These are phyloP conservation scores for Cytospora piceicola DNA, from an alignment of 2,329 filamentous ascomycete genomes.

Conservation along the genomic window DNA sequence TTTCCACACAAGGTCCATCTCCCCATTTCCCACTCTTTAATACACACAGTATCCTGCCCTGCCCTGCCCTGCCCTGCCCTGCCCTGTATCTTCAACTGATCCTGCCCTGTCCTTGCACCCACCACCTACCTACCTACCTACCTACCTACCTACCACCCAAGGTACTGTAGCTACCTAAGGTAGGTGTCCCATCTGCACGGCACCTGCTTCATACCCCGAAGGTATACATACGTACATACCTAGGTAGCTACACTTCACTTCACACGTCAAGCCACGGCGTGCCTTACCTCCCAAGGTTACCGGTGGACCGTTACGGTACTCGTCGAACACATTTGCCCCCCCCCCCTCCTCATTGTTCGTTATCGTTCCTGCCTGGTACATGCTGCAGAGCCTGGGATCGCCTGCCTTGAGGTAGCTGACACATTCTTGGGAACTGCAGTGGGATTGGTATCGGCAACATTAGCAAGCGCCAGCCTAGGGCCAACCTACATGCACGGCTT, in stretches of 20 bases:
- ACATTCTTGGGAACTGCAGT: constrained; percentile 19
- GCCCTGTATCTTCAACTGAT: not conserved
- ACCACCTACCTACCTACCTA: constrained; percentile 6
- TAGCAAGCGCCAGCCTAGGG: constrained; percentile 22
- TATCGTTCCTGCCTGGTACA: constrained; percentile 6
- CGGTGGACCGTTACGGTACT: constrained; percentile 8
- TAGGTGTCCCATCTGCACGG: no score
- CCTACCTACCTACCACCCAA: not conserved
- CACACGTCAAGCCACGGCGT: constrained; percentile 18
- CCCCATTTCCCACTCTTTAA: not conserved
- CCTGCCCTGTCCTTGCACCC: constrained; percentile 23
- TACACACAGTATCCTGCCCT: not conserved
- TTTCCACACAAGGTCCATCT: constrained; percentile 6
- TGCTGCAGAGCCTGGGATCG: constrained; percentile 7
- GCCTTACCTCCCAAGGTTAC: constrained; percentile 8
- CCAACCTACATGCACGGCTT: constrained; percentile 4
- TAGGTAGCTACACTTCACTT: no score
- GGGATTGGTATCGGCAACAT: constrained; percentile 13
- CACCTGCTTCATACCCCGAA: constrained; percentile 1
- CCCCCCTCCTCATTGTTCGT: not conserved
- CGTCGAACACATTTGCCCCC: constrained; percentile 1
- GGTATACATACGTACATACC: not conserved
- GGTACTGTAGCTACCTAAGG: not conserved
- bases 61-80: constrained; percentile 4
- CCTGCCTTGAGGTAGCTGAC: constrained; percentile 20